Percentiles rank a stretch among this genome's conserved stretches.
These are phyloP conservation scores for Hymenoscyphus salicellus DNA, from an alignment of 2,329 filamentous ascomycete species.

Conservation along the genomic window DNA sequence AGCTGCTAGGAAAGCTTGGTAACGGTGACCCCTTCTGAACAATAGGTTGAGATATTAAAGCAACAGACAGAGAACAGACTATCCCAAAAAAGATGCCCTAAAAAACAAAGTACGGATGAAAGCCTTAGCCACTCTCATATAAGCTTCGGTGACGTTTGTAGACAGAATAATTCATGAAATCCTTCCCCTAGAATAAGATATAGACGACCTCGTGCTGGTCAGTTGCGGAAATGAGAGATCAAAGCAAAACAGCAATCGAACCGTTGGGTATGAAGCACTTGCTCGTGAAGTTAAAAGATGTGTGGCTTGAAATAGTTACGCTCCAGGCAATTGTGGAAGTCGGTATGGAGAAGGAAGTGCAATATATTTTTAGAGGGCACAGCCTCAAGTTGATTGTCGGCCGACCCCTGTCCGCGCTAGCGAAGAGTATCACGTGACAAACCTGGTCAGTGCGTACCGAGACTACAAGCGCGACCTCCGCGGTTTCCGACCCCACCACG, in stretches of 20 bases:
- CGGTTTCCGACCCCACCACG: too few relatives aligned
- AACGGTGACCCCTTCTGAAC: neutral
- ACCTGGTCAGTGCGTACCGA: neutral
- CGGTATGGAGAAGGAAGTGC: neutral
- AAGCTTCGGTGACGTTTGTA: neutral
- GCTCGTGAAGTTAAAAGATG: neutral
- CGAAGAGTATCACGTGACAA: neutral
- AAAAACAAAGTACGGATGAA: too few relatives aligned
- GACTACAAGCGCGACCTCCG: neutral
- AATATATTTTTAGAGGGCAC: neutral
- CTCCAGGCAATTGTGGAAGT: neutral
- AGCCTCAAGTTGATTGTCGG: neutral
- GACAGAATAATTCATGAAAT: neutral
- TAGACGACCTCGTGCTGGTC: neutral
- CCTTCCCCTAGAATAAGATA: neutral
- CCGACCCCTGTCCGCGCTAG: neutral
- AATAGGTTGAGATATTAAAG: neutral
- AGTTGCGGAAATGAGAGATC: neutral
- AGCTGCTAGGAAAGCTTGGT: neutral
- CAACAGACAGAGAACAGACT: too few relatives aligned
- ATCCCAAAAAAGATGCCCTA: too few relatives aligned
- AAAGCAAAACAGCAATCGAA: neutral
- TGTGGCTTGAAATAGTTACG: neutral
- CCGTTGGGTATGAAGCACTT: neutral
- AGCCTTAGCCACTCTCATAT: neutral